Conservation (phyloP, 345 rosid species). For the Brassica rapa region DNA sequence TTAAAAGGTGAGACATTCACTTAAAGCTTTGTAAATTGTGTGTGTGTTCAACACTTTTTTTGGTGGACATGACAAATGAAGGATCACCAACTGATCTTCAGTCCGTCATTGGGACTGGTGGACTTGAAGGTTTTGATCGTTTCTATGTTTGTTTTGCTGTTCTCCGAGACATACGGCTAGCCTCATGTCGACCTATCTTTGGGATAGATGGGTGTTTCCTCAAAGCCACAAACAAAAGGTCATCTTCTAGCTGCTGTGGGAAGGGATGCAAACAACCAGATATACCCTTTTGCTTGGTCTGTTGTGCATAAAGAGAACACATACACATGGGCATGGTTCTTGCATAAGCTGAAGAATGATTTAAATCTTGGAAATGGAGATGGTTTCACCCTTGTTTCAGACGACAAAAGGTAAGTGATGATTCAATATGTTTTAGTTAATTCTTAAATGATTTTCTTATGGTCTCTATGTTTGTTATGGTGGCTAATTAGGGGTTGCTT, state of each 20-base stretch:
- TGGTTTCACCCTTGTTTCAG: background rate
- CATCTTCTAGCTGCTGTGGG: background rate
- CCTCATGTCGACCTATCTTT: background rate
- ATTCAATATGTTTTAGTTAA: too few species aligned
- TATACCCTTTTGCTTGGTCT: background rate
- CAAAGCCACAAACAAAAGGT: background rate
- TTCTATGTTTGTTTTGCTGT: background rate
- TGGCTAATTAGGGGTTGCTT: too few species aligned
- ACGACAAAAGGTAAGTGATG: background rate
- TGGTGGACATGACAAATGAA: background rate
- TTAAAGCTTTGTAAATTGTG: background rate
- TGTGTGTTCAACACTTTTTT: background rate
- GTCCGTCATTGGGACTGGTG: background rate
- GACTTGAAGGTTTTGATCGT: background rate
- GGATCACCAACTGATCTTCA: background rate
- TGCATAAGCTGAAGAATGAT: background rate
- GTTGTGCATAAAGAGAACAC: background rate
- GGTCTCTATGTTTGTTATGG: too few species aligned
- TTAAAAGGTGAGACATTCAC: background rate
- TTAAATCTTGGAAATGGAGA: background rate
- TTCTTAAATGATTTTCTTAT: too few species aligned
- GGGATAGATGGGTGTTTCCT: background rate
- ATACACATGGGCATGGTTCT: background rate
- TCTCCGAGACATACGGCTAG: background rate
- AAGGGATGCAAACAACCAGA: background rate